Conservation (phyloP, 2,329 filamentous ascomycete species). For the Pestalotiopsis sp. region DNA sequence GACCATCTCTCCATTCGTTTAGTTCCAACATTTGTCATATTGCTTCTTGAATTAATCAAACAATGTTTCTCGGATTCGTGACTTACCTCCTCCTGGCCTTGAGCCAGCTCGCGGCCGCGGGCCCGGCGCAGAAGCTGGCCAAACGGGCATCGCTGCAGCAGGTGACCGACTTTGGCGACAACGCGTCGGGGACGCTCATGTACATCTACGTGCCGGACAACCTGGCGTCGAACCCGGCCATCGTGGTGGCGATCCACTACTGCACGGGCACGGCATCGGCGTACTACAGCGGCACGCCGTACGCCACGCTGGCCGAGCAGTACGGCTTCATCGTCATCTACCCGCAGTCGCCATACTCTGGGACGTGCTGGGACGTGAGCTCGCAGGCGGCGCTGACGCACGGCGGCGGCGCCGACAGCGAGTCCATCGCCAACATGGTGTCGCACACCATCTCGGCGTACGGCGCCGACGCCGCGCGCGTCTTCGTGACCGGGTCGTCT, state of each 20-base stretch:
- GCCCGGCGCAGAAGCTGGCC: constrained; percentile 9
- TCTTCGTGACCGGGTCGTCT: constrained; percentile 53
- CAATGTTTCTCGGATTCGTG: constrained; percentile 13
- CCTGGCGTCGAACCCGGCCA: constrained; percentile 41
- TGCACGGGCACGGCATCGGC: constrained; percentile 52
- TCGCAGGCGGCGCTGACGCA: constrained; percentile 43
- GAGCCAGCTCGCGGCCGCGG: constrained; percentile 12
- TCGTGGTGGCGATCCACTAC: constrained; percentile 57
- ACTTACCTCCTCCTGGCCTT: constrained; percentile 17
- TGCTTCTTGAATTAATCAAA: background rate
- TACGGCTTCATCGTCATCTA: constrained; percentile 55
- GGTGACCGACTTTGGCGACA: constrained; percentile 32
- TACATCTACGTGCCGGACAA: constrained; percentile 44
- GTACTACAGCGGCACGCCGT: constrained; percentile 52
- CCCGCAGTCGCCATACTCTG: constrained; percentile 53
- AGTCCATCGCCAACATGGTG: constrained; percentile 61
- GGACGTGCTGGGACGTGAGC: constrained; percentile 61
- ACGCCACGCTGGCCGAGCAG: constrained; percentile 43
- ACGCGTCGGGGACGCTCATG: constrained; percentile 45
- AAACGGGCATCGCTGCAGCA: constrained; percentile 24
- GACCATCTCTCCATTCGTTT: too few relatives aligned
- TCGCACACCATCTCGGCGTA: constrained; percentile 53
- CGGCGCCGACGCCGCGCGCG: constrained; percentile 48
- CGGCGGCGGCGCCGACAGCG: constrained; percentile 57
- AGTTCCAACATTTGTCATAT: background rate